Base-by-base conservation (phyloP, 139 green algal genomes). In the Micractinium sp. region DNA sequence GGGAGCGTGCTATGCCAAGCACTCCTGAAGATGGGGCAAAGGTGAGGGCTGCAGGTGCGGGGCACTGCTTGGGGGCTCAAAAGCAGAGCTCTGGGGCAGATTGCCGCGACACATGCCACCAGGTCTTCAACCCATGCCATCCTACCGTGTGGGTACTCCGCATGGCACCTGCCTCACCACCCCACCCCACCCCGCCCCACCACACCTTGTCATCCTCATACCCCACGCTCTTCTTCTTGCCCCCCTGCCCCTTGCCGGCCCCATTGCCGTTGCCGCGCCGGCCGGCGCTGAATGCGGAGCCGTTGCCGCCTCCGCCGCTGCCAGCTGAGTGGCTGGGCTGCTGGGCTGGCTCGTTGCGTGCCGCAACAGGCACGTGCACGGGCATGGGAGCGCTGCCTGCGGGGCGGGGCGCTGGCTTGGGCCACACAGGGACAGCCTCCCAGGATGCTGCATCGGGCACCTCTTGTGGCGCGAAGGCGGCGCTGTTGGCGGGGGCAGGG, bases 161-260 rank as follows among this genome's bases (percentile, higher is more conserved):
- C 63, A 29, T 25, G 2, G 7, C 19, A 23, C 63, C 14, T 2
- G 20, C 22, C 9, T 31, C 19, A 71, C 63, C 9, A 5, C 19
- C 69, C 69, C 69, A 1, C 69, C 69, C 63, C 22, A 25, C 12
- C 22, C 22, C 15, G 31, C 33, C 33, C 56, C 76, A 61, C 25
- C 22, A 35, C 67, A 81, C 83, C 83, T 87, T 81, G 83, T 81
- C 67, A 27, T 87, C 83, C 29, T 79, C 38, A 60, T 80, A 87
- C 1, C 83, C 83, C 38, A 81, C 83, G 47, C 67, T 86, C 81
- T 86, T 56, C 79, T 85, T 75, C 39, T 33, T 36, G 81, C 74
- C 74, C 7, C 29, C 41, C 29, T 38, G 38, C 41, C 39, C 81
- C 20, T 60, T 76, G 81, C 60, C 31, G 18, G 3, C 33, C 29